Conservation (phyloP, 495 filamentous ascomycete species). For the Cercophora newfieldiana region DNA sequence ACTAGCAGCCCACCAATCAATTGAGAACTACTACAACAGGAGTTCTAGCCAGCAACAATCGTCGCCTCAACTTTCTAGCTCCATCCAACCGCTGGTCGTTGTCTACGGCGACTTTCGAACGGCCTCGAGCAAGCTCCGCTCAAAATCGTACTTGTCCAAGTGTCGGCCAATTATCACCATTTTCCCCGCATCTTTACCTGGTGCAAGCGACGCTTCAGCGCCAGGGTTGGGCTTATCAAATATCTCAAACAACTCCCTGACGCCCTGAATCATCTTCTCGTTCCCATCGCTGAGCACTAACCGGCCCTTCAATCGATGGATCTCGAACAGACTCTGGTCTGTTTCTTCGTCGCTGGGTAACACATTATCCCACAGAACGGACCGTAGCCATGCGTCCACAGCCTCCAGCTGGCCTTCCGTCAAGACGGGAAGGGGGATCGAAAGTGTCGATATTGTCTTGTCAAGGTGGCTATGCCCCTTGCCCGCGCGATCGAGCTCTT, state of each 20-base stretch:
- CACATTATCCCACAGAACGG: constrained; percentile 76
- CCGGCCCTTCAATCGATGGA: constrained; percentile 85
- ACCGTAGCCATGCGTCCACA: constrained; percentile 81
- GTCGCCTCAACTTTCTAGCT: neutral
- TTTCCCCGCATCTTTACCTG: constrained; percentile 55
- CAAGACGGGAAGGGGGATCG: constrained; percentile 63
- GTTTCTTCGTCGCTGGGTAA: constrained; percentile 51
- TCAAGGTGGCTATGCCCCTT: constrained; percentile 82
- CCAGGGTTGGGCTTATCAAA: constrained; percentile 55
- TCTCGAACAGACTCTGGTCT: constrained; percentile 53
- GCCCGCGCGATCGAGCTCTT: constrained; percentile 60
- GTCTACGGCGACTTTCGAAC: constrained; percentile 13
- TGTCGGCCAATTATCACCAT: constrained; percentile 78
- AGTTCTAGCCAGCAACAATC: no score
- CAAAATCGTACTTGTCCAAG: constrained; percentile 52
- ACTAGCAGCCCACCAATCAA: no score
- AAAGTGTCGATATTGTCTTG: constrained; percentile 88
- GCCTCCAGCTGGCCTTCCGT: constrained; percentile 49
- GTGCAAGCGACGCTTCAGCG: constrained; percentile 15
- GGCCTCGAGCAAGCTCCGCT: constrained; percentile 36
- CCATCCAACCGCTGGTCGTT: neutral
- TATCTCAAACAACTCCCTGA: constrained; percentile 91
- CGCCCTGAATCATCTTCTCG: constrained; percentile 81
- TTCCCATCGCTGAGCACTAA: constrained; percentile 60
- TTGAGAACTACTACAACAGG: no score